Conservation (phyloP, 1,284 basidiomycete species). For the Malassezia globosa region DNA sequence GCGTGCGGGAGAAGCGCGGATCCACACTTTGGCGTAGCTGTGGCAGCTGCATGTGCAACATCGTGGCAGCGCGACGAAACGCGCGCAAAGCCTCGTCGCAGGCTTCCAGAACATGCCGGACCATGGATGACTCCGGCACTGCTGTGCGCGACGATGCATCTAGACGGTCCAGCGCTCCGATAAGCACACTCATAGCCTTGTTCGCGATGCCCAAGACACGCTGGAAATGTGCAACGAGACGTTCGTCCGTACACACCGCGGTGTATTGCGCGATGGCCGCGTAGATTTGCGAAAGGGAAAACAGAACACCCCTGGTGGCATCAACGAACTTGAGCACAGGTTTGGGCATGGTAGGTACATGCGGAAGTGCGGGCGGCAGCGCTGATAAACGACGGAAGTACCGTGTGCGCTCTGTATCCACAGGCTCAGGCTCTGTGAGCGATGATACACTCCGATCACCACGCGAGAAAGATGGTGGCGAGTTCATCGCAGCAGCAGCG, state of each 20-base stretch:
- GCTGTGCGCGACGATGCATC: slow-evolving; percentile 67
- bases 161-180: slow-evolving; percentile 80
- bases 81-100: slow-evolving; percentile 74
- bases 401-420: slow-evolving; percentile 58
- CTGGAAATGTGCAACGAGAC: slow-evolving; percentile 51
- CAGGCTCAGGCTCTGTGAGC: slow-evolving; percentile 39
- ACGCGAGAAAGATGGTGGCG: neutral
- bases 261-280: slow-evolving; percentile 80
- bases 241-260: slow-evolving; percentile 70
- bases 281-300: slow-evolving; percentile 83
- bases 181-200: slow-evolving; percentile 68
- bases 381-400: slow-evolving; percentile 79
- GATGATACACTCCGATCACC: neutral
- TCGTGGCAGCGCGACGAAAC: slow-evolving; percentile 74
- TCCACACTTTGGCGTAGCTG: slow-evolving; percentile 61
- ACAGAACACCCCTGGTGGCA: slow-evolving; percentile 78
- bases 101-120: slow-evolving; percentile 67
- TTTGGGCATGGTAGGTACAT: slow-evolving; percentile 62
- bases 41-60: slow-evolving; percentile 69
- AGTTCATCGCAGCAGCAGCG: slow-evolving; percentile 22
- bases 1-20: slow-evolving; percentile 72
- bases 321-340: slow-evolving; percentile 68
- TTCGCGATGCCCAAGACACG: slow-evolving; percentile 54
- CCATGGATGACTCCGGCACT: slow-evolving; percentile 59
- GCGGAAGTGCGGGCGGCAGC: slow-evolving; percentile 56